Percentiles rank a stretch among this genome's conserved stretches.
phyloP scores from a whole-genome alignment of 1,284 basidiomycete species.

The Malassezia equina region DNA sequence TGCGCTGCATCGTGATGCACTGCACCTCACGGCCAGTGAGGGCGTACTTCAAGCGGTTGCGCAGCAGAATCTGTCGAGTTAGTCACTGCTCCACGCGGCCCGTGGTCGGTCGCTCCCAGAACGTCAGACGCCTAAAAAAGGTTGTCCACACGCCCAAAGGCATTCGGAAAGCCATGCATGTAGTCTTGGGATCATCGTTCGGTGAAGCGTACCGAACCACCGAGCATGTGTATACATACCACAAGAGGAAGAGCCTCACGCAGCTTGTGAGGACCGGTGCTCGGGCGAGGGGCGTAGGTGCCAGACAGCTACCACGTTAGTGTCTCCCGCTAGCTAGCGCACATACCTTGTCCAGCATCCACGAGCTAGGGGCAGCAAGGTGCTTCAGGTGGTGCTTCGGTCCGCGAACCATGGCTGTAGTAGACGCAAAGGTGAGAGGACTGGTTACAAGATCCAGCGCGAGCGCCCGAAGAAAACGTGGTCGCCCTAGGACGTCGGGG shows the following conservation, averaged over 20 bases:
- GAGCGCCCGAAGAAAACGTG: slow-evolving; percentile 16
- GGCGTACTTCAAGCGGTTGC: slow-evolving; percentile 98
- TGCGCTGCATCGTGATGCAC: slow-evolving; percentile 84
- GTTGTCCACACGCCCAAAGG: slow-evolving; percentile 7
- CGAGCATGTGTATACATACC: slow-evolving; percentile 32
- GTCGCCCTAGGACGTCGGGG: background rate
- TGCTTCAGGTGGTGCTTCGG: slow-evolving; percentile 99
- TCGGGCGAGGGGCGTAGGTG: slow-evolving; percentile 91
- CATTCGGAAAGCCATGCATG: slow-evolving; percentile 22
- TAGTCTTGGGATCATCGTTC: slow-evolving; percentile 10
- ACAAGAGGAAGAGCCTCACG: slow-evolving; percentile 71
- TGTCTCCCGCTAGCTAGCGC: background rate
- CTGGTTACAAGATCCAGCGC: slow-evolving; percentile 8
- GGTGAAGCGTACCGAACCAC: background rate
- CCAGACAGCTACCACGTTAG: slow-evolving; percentile 60
- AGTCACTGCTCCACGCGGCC: background rate
- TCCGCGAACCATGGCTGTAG: slow-evolving; percentile 56
- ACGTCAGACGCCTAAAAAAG: slow-evolving; percentile 13
- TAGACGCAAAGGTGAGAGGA: slow-evolving; percentile 2
- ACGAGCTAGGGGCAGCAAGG: slow-evolving; percentile 89
- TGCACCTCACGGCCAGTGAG: slow-evolving; percentile 92
- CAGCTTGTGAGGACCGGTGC: slow-evolving; percentile 96
- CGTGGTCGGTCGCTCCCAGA: background rate
- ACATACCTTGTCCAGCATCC: slow-evolving; percentile 89
- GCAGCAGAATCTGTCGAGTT: slow-evolving; percentile 65